Evolutionary conservation across 1,139 yeast species (phyloP).

Genomic region (Geotrichum candidum): DNA sequence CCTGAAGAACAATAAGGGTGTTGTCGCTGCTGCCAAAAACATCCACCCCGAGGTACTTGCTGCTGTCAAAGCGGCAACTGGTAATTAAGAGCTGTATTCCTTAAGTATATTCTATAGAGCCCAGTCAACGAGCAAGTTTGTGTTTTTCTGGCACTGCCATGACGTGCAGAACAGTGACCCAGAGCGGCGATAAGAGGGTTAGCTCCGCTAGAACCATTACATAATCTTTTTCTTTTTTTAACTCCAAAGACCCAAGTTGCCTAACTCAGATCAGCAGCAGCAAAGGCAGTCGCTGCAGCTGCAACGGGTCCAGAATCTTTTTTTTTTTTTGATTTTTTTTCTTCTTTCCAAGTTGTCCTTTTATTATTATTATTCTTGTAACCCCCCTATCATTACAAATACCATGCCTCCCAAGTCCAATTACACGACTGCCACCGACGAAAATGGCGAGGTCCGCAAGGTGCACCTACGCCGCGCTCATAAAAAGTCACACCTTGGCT

Average conservation of each 20-base stretch:
- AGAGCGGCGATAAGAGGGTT: too few relatives aligned
- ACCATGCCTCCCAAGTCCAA: background rate
- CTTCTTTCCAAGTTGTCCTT: background rate
- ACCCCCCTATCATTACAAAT: background rate
- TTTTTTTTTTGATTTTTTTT: background rate
- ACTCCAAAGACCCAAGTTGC: background rate
- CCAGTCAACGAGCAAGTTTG: too few relatives aligned
- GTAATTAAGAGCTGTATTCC: background rate
- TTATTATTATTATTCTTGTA: background rate
- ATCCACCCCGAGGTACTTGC: constrained; percentile 58
- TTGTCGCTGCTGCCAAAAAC: constrained; percentile 73
- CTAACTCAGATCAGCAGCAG: background rate
- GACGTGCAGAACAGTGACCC: too few relatives aligned
- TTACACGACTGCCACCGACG: background rate
- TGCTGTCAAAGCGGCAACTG: constrained; percentile 43
- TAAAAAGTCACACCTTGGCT: constrained; percentile 49
- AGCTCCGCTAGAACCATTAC: background rate
- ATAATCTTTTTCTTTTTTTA: background rate
- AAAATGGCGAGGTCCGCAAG: constrained; percentile 12
- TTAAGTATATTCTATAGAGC: too few relatives aligned
- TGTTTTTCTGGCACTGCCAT: too few relatives aligned
- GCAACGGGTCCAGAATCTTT: background rate
- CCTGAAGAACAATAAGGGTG: constrained; percentile 70
- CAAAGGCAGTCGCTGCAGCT: background rate
- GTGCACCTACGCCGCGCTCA: constrained; percentile 50